Percentiles rank a stretch among this genome's conserved stretches.
phyloP scores from a whole-genome alignment of 352 stramenopile genomes.

The Phytophthora palmivora region DNA sequence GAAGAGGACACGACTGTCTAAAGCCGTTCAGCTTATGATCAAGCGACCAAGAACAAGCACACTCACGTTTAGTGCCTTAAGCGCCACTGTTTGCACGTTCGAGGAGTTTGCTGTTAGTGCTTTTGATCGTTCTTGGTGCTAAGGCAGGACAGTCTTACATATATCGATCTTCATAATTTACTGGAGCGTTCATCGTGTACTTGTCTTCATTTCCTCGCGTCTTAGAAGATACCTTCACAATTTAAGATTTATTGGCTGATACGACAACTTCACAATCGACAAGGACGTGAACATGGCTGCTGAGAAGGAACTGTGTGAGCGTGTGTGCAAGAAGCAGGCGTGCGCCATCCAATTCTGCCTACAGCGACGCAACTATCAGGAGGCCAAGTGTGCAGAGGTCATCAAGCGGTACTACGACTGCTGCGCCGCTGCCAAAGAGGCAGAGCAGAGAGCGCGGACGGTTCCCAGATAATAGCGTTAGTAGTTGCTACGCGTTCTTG shows the following conservation, averaged over 20 bases:
- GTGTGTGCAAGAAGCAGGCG: slow-evolving; percentile 71
- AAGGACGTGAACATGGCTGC: slow-evolving; percentile 12
- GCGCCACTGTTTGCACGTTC: too few species aligned
- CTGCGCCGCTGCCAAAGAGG: slow-evolving; percentile 57
- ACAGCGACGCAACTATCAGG: slow-evolving; percentile 75
- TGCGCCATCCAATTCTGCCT: slow-evolving; percentile 88
- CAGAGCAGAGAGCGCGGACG: slow-evolving; percentile 24
- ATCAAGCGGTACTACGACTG: slow-evolving; percentile 83
- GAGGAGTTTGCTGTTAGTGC: background rate
- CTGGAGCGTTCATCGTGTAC: slow-evolving; percentile 28
- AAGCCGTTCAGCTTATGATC: slow-evolving; percentile 24
- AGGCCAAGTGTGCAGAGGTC: slow-evolving; percentile 62
- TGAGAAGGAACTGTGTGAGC: slow-evolving; percentile 59
- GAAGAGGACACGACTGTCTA: slow-evolving; percentile 51
- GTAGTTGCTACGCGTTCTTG: slow-evolving; percentile 25
- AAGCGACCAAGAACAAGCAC: slow-evolving; percentile 11
- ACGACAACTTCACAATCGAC: slow-evolving; percentile 24
- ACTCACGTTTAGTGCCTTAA: background rate
- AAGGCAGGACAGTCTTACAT: slow-evolving; percentile 26
- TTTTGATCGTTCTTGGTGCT: slow-evolving; percentile 11
- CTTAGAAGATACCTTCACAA: too few species aligned
- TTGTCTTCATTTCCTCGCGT: too few species aligned
- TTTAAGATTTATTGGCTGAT: too few species aligned
- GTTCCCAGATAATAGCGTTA: background rate
- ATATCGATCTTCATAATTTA: slow-evolving; percentile 45